Base-by-base conservation (phyloP, 805 yeast genomes). In the Candida golubevii region DNA sequence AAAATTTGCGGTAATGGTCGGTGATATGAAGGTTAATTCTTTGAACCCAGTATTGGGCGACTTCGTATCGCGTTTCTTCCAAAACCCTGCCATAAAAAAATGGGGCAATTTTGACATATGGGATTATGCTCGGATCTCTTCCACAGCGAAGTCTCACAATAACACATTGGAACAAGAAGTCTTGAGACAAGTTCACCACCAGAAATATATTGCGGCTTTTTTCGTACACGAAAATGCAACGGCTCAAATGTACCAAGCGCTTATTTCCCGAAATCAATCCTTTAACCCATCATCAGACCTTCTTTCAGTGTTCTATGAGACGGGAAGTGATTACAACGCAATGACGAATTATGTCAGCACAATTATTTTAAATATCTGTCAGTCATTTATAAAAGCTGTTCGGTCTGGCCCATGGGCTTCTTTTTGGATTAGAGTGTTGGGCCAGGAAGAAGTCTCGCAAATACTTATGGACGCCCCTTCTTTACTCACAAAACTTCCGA, bases 311-410 rank as follows among this genome's bases (percentile, higher is more conserved):
- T 55, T 57, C 31, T 65, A 56, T 39, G 68, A 65, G 44, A 61
- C 69, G 1, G 69, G 68, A 7, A 51, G 65, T 14, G 66, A 65
- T 47, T 65, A 55, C 46, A 63, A 65, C 47, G 65, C 65, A 8
- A 55, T 65, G 31, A 38, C 49, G 35, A 59, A 57, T 33, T 58
- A 55, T 32, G 46, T 64, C 27, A 37, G 48, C 9, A 28, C 58
- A 6, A 33, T 61, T 9, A 36, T 58, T 26, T 56, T 51, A 28
- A 41, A 27, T 12, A 42, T 63, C 8, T 43, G 54, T 26, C 38
- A 41, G 7, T 53, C 43, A 1, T 65, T 50, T 39, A 39, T 46
- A 27, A 8, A 46, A 1, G 60, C 44, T 34, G 46, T 57, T 26
- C 55, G 61, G 3, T 30, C 48, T 14, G 49, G 59, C 1, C 56